A percentile compares a stretch with the other conserved stretches of the same genome.
These are phyloP conservation scores for Inga laurina DNA, from an alignment of 306 rosid species.

Conservation along the genomic window DNA sequence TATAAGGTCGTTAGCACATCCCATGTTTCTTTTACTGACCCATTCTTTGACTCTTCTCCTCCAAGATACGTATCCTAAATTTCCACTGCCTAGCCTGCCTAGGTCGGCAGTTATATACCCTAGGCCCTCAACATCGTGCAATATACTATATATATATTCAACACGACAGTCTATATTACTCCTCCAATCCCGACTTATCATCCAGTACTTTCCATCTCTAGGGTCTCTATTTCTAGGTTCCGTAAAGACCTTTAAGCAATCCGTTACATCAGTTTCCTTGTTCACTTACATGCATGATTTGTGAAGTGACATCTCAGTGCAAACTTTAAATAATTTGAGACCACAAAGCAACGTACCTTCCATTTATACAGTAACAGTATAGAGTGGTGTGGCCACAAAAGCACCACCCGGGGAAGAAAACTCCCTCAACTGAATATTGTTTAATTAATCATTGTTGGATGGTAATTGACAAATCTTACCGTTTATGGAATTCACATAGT, in stretches of 20 bases:
- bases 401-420: not conserved
- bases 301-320: slow-evolving; percentile 23
- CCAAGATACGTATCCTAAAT: no score
- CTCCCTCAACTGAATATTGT: not conserved
- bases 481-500: not conserved
- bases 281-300: slow-evolving; percentile 9
- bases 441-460: not conserved
- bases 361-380: not conserved
- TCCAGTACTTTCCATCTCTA: not conserved
- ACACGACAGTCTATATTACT: not conserved
- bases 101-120: not conserved
- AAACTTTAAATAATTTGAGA: slow-evolving; percentile 14
- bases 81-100: not conserved
- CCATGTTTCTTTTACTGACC: no score
- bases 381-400: not conserved
- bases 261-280: slow-evolving; percentile 32
- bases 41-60: no score
- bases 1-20: no score
- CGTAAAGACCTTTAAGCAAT: slow-evolving; percentile 16
- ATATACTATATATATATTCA: not conserved
- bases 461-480: not conserved
- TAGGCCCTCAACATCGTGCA: not conserved
- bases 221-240: not conserved
- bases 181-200: not conserved
- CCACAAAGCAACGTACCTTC: not conserved